Evolutionary conservation across 495 filamentous ascomycete species (phyloP).

Genomic region (Neurospora cerealis): DNA sequence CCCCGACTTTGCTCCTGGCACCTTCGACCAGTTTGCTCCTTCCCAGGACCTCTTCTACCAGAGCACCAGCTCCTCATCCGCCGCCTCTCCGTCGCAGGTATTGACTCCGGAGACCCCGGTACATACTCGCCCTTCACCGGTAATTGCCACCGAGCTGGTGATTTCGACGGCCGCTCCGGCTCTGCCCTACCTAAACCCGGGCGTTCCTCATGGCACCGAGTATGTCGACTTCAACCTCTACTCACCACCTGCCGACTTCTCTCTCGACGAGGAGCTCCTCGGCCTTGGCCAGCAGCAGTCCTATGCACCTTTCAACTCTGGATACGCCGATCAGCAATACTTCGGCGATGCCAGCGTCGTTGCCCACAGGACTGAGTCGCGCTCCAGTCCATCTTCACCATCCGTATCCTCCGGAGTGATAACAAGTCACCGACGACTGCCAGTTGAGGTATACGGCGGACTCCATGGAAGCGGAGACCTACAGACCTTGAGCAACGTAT

Average conservation of each 20-base stretch:
- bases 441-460: background rate
- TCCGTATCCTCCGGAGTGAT: background rate
- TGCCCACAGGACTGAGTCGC: conserved; percentile 4
- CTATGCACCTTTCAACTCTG: background rate
- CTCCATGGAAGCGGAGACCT: background rate
- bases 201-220: conserved; percentile 28
- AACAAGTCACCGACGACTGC: background rate
- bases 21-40: conserved; percentile 31
- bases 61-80: conserved; percentile 20
- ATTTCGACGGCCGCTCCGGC: conserved; percentile 13
- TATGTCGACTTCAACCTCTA: conserved; percentile 44
- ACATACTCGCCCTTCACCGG: conserved; percentile 8
- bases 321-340: background rate
- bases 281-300: conserved; percentile 7
- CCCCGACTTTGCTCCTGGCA: conserved; percentile 11
- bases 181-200: conserved; percentile 34
- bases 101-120: conserved; percentile 23
- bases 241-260: conserved; percentile 33
- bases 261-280: conserved; percentile 31
- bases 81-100: conserved; percentile 26
- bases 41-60: conserved; percentile 27
- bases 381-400: conserved; percentile 5
- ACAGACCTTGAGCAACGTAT: background rate
- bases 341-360: conserved; percentile 1
- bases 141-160: conserved; percentile 5